Evolutionary conservation across 2,329 filamentous ascomycete genomes (phyloP).

Genomic region (Aspergillus vadensis): DNA sequence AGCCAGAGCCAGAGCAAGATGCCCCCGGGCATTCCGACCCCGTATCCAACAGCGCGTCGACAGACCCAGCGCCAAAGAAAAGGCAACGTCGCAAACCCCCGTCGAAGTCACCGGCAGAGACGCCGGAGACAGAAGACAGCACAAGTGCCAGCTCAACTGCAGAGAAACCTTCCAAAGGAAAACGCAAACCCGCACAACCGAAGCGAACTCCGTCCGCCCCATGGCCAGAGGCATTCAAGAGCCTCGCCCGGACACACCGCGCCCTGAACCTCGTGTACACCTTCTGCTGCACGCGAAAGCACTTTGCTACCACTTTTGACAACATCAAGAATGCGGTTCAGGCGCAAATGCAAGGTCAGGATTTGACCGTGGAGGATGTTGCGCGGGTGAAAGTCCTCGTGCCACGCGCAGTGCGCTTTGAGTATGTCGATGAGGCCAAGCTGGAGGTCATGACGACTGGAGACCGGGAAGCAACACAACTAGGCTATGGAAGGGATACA

Average conservation of each 20-base stretch:
- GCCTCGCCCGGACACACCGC: constrained; percentile 73
- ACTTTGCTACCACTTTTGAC: constrained; percentile 87
- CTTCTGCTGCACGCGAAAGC: constrained; percentile 90
- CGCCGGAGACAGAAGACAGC: background rate
- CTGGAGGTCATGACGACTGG: constrained; percentile 75
- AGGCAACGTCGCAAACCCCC: constrained; percentile 9
- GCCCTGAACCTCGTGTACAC: constrained; percentile 93
- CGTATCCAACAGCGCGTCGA: constrained; percentile 20
- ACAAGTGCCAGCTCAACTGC: background rate
- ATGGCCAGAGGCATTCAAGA: constrained; percentile 76
- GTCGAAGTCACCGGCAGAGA: background rate
- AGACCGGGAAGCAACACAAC: constrained; percentile 55
- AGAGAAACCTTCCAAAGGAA: constrained; percentile 4
- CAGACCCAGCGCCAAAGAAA: background rate
- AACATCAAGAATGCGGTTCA: constrained; percentile 85
- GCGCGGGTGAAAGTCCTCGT: constrained; percentile 77
- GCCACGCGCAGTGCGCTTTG: constrained; percentile 77
- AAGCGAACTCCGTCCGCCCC: constrained; percentile 46
- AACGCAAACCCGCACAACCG: constrained; percentile 4
- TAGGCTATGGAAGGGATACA: constrained; percentile 58
- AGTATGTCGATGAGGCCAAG: constrained; percentile 81
- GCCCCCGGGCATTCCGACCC: background rate
- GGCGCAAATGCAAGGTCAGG: constrained; percentile 68
- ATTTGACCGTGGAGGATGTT: constrained; percentile 74
- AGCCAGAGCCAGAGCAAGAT: background rate